Evolutionary conservation across 495 filamentous ascomycete species (phyloP), one percentile per base, ranked within the genome.

Genomic region (Daldinia vernicosa): DNA sequence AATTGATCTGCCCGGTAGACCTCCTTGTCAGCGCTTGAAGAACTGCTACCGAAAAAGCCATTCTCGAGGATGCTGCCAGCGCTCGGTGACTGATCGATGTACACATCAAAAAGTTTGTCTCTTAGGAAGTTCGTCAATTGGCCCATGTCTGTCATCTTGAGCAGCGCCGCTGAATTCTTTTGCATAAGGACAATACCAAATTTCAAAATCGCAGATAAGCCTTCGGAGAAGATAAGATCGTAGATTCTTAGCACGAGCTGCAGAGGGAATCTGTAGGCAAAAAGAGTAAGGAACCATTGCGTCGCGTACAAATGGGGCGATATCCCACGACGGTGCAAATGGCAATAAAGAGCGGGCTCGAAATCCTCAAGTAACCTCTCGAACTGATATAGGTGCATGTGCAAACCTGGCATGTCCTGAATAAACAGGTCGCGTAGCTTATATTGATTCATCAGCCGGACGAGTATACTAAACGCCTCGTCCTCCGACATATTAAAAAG

Each of bases 241-340:
- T 98, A 98, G 33, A 99, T 94, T 56, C 95, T 92, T 57, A 99
- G 87, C 22, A 98, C 95, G 2, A 99, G 87, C 76, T 99, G 95
- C 8, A 99, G 84, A 12, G 95, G 95, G 79, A 99, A 99, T 52
- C 97, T 91, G 79, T 99, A 98, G 15, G 95, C 94, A 75, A 99
- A 99, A n/a, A 99, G 86, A 6, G 95, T 99, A 47, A 99, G 88
- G 79, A 98, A 98, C 95, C 95, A 99, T 78, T 98, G 95, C 0
- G 95, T 98, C 47, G 95, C 95, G 76, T 99, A 99, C 8, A 99
- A 84, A 72, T 97, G 91, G 0, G 96, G 93, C 45, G 90, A 90
- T 39, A 98, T 95, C 26, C 91, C 90, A 47, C 92, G 90, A 59
- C 95, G 90, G 67, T 91, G 90, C 45, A 99, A 88, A 81, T 99